Evolutionary conservation across 1,139 yeast genomes (phyloP).

Genomic region (Meyerozyma guilliermondii): DNA sequence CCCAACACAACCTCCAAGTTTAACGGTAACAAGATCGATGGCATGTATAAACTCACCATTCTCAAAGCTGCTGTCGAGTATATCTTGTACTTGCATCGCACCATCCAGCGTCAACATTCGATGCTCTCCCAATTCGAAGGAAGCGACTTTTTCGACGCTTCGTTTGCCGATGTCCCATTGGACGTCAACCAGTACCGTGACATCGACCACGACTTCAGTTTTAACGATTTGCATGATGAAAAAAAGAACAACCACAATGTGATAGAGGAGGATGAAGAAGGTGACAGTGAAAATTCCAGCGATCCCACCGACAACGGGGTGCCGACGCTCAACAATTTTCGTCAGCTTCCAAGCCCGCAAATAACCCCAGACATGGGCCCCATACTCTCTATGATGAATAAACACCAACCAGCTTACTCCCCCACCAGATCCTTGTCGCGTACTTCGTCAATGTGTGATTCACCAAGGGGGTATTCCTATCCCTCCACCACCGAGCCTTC

Average conservation of each 20-base stretch:
- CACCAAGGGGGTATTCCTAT: neutral
- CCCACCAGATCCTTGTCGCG: neutral
- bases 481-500: conserved; percentile 4
- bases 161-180: conserved; percentile 48
- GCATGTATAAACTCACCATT: conserved; percentile 77
- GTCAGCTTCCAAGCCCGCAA: conserved; percentile 38
- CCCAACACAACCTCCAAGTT: conserved; percentile 10
- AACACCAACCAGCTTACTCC: conserved; percentile 9
- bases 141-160: conserved; percentile 30
- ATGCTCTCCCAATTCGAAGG: conserved; percentile 20
- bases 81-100: conserved; percentile 61
- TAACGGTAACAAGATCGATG: conserved; percentile 44
- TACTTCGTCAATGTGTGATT: neutral
- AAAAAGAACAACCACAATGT: neutral
- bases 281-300: neutral
- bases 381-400: conserved; percentile 24
- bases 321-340: neutral
- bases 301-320: neutral
- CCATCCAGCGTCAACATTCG: conserved; percentile 44
- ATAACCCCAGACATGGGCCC: conserved; percentile 43
- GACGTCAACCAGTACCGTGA: conserved; percentile 57
- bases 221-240: conserved; percentile 28
- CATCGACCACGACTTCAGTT: conserved; percentile 51
- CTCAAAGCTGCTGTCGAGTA: conserved; percentile 79
- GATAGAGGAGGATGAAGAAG: conserved; percentile 11